Evolutionary conservation across 768 basidiomycete genomes (phyloP).

Genomic region (Hericium coralloides): DNA sequence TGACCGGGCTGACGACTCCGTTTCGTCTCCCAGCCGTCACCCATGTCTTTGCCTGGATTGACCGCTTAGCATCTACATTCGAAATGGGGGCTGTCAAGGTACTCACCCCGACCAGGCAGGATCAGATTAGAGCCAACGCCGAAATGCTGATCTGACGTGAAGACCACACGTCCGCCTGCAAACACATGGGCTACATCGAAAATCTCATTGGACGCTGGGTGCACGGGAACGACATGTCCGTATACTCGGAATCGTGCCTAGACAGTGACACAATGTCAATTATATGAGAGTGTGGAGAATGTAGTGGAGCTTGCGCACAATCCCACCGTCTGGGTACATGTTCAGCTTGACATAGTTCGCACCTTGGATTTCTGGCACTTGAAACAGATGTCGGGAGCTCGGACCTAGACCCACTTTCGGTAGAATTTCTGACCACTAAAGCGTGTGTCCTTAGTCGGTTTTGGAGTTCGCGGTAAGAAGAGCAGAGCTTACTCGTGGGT

Average conservation of each 20-base stretch:
- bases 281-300: conserved; percentile 3
- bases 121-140: conserved; percentile 88
- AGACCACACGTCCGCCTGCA: conserved; percentile 77
- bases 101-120: conserved; percentile 73
- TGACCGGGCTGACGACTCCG: conserved; percentile 73
- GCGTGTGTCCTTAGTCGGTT: not conserved
- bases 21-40: conserved; percentile 98
- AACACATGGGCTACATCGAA: conserved; percentile 92
- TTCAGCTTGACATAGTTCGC: conserved; percentile 83
- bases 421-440: conserved; percentile 74
- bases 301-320: conserved; percentile 44
- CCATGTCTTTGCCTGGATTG: conserved; percentile 74
- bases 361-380: conserved; percentile 40
- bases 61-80: not conserved
- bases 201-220: conserved; percentile 37
- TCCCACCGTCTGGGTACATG: conserved; percentile 97
- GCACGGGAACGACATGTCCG: conserved; percentile 63
- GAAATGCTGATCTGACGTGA: conserved; percentile 91
- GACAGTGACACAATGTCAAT: conserved; percentile 3
- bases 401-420: conserved; percentile 74
- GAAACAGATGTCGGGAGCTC: conserved; percentile 83
- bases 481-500: conserved; percentile 39
- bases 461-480: not conserved
- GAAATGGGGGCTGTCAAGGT: not conserved
- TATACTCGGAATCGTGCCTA: conserved; percentile 92